phyloP scores from a whole-genome alignment of 2,329 filamentous ascomycete genomes.

The Periconia sp. region DNA sequence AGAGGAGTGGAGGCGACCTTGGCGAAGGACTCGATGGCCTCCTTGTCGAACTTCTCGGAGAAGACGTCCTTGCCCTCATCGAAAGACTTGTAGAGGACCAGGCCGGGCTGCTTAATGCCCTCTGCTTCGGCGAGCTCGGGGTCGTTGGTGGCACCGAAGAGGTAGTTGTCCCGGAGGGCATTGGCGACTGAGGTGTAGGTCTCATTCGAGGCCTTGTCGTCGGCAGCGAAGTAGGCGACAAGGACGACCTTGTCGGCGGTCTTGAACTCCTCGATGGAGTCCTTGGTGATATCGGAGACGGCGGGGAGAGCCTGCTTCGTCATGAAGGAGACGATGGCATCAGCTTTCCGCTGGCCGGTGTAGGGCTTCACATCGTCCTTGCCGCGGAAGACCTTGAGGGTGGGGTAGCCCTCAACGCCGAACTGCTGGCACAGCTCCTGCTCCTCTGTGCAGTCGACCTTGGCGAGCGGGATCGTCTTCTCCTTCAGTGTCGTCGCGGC shows the following conservation, averaged over 20 bases:
- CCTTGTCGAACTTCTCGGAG: slow-evolving; percentile 79
- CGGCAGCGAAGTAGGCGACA: slow-evolving; percentile 81
- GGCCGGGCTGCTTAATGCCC: slow-evolving; percentile 82
- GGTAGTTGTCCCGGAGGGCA: slow-evolving; percentile 84
- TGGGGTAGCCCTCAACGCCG: slow-evolving; percentile 97
- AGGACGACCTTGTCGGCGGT: slow-evolving; percentile 95
- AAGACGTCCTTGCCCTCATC: slow-evolving; percentile 94
- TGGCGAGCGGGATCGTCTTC: slow-evolving; percentile 83
- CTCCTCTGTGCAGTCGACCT: slow-evolving; percentile 96
- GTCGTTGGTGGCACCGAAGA: slow-evolving; percentile 89
- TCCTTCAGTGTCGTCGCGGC: slow-evolving; percentile 84
- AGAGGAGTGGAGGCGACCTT: slow-evolving; percentile 86
- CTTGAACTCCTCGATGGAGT: slow-evolving; percentile 94
- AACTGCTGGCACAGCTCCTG: slow-evolving; percentile 86
- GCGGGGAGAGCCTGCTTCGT: slow-evolving; percentile 95
- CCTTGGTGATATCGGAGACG: slow-evolving; percentile 81
- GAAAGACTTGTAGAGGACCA: slow-evolving; percentile 97
- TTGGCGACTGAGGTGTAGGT: slow-evolving; percentile 79
- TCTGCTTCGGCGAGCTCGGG: slow-evolving; percentile 85
- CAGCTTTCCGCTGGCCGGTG: slow-evolving; percentile 86
- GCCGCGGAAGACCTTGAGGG: slow-evolving; percentile 98
- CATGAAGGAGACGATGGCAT: slow-evolving; percentile 84
- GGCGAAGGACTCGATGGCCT: slow-evolving; percentile 81
- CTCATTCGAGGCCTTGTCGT: slow-evolving; percentile 84
- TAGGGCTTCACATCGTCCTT: slow-evolving; percentile 82